Evolutionary conservation across 2,329 filamentous ascomycete species (phyloP), one percentile per base, ranked within the genome.

Genomic region (Hypoxylon sp.): DNA sequence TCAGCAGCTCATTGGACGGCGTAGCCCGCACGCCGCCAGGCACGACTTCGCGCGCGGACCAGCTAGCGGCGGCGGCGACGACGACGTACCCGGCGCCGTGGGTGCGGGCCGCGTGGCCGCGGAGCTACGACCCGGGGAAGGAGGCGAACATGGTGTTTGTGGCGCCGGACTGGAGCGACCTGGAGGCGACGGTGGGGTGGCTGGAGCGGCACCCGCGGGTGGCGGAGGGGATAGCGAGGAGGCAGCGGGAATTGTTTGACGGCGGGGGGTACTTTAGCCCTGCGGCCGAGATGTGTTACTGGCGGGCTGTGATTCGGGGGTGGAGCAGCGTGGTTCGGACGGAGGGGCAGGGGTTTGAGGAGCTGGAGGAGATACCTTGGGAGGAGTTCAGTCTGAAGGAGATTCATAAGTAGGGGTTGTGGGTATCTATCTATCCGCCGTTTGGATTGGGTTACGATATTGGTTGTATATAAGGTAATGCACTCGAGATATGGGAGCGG

Each of bases 271-370:
- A 85, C 71, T 76, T 85, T 50, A 84, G 82, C 64, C 80, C 81
- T 13, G 84, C 84, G n/a, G 84, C 85, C 0, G 85, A 87, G 75
- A 77, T 74, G 63, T 87, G 85, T 70, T 87, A 87, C 77, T 87
- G 85, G 85, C 79, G 85, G 44, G 82, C 80, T 0, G 60, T 85
- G 67, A 74, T 87, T 22, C 79, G 80, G 61, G 84, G 83, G 0
- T 87, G 85, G 85, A 80, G 77, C 59, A 68, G 76, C 39, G 80
- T 85, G 10, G 84, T 77, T 31, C 74, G 75, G 44, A 72, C 76
- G 0, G 78, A 81, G 14, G 80, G 77, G 31, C 75, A 75, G 42
- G 79, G 74, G 8, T 80, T 80, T 75, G 76, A 77, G 13, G 76
- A 76, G 3, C 65, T 75, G 11, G 75, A 80, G 8, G 80, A 76